Evolutionary conservation across 371 early-diverging fungal species (phyloP).

Genomic region (Rhizoclosmatium hyalinum): DNA sequence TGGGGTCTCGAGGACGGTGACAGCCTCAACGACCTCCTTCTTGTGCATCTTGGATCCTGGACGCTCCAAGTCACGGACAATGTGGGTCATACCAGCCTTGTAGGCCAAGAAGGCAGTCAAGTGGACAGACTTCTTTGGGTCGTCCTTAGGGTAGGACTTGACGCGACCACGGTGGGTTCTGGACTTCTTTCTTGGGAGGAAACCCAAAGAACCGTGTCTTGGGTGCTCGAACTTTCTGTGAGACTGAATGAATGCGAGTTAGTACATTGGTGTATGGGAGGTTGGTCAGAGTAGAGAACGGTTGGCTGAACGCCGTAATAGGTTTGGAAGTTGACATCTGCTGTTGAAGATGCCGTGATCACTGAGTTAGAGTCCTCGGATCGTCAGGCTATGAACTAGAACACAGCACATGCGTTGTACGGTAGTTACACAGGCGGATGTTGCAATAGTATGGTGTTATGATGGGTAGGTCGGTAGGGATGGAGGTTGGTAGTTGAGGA

Average conservation of each 20-base stretch:
- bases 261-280: too few species aligned
- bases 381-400: too few species aligned
- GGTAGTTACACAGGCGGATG: too few species aligned
- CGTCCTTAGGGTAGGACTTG: conserved; percentile 99
- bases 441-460: too few species aligned
- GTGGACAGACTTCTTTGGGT: conserved; percentile 94
- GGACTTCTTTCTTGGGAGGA: conserved; percentile 98
- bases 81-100: conserved; percentile 99
- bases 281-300: too few species aligned
- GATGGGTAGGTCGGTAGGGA: too few species aligned
- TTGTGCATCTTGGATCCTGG: conserved; percentile 99
- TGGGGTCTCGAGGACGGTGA: conserved; percentile 98
- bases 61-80: conserved; percentile 98
- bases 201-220: conserved; percentile 93
- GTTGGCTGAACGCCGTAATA: too few species aligned
- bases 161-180: conserved; percentile 93
- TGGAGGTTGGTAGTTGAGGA: too few species aligned
- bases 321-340: too few species aligned
- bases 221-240: conserved; percentile 66
- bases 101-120: conserved; percentile 99
- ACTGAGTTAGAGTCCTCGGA: too few species aligned
- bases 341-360: too few species aligned
- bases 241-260: conserved; percentile 13
- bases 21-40: conserved; percentile 99
- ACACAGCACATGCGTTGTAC: too few species aligned